Percentiles rank a stretch among this genome's conserved stretches.
Conservation (phyloP, 1,284 basidiomycete species). For the Dichomitus squalens region DNA sequence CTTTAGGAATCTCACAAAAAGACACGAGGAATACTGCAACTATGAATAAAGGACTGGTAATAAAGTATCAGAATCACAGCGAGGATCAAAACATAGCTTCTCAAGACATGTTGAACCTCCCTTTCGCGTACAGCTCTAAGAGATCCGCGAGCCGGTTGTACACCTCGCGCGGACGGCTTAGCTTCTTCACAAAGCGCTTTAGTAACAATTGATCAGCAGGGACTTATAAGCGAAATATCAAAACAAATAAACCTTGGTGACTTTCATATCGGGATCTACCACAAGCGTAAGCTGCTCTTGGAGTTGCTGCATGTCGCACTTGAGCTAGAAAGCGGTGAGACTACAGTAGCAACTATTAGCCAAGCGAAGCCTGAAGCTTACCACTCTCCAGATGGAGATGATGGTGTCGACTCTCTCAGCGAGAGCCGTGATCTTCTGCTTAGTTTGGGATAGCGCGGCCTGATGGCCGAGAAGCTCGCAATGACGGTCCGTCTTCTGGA, state of each 20-base stretch:
- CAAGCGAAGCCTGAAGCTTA: not conserved
- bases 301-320: conserved; percentile 8
- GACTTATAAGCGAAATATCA: not conserved
- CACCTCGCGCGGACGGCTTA: conserved; percentile 1
- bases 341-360: not conserved
- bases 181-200: conserved; percentile 11
- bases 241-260: not conserved
- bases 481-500: not conserved
- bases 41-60: no score
- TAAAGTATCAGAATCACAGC: no score
- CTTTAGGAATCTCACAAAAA: no score
- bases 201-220: not conserved
- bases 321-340: not conserved
- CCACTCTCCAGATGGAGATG: not conserved
- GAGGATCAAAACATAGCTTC: not conserved
- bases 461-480: not conserved
- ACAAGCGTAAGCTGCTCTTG: conserved; percentile 6
- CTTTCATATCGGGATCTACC: conserved; percentile 3
- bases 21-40: no score
- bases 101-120: not conserved
- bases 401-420: not conserved
- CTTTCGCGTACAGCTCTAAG: conserved; percentile 6
- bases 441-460: not conserved
- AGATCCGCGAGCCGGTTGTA: conserved; percentile 1
- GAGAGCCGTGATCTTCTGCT: not conserved